These are phyloP conservation scores for Yamadazyma endophytica DNA, from an alignment of 805 yeast genomes.

Conservation along the genomic window DNA sequence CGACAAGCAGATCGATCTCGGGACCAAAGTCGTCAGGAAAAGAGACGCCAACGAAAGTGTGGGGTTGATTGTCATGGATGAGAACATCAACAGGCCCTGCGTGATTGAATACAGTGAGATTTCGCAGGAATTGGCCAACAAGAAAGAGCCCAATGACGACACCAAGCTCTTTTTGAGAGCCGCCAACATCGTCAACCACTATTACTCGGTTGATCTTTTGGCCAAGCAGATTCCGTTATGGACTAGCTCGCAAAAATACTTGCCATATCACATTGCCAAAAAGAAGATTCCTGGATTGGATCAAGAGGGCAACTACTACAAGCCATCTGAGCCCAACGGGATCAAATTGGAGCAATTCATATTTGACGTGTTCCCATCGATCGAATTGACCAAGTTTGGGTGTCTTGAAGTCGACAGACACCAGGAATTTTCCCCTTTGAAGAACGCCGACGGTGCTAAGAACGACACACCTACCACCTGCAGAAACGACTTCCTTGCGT, in stretches of 20 bases:
- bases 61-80: conserved; percentile 80
- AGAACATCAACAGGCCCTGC: conserved; percentile 58
- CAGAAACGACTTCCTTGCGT: conserved; percentile 53
- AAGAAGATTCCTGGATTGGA: conserved; percentile 75
- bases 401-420: conserved; percentile 85
- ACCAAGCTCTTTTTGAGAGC: conserved; percentile 71
- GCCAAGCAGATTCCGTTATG: conserved; percentile 57
- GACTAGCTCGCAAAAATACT: conserved; percentile 57
- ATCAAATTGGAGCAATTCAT: conserved; percentile 95
- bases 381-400: conserved; percentile 70
- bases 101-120: conserved; percentile 96
- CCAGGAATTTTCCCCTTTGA: conserved; percentile 89
- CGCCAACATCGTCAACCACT: conserved; percentile 96
- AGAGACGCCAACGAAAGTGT: conserved; percentile 84
- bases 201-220: conserved; percentile 79
- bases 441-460: conserved; percentile 80
- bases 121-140: conserved; percentile 64
- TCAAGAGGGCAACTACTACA: conserved; percentile 35
- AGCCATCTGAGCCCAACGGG: conserved; percentile 82
- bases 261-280: conserved; percentile 94
- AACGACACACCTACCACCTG: conserved; percentile 87
- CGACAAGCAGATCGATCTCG: conserved; percentile 60
- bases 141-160: conserved; percentile 50
- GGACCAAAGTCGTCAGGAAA: conserved; percentile 94
- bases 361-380: conserved; percentile 88